A percentile compares a stretch with the other conserved stretches of the same genome.
These are phyloP conservation scores for Trichoderma polysporum DNA, from an alignment of 2,329 filamentous ascomycete genomes.

Conservation along the genomic window DNA sequence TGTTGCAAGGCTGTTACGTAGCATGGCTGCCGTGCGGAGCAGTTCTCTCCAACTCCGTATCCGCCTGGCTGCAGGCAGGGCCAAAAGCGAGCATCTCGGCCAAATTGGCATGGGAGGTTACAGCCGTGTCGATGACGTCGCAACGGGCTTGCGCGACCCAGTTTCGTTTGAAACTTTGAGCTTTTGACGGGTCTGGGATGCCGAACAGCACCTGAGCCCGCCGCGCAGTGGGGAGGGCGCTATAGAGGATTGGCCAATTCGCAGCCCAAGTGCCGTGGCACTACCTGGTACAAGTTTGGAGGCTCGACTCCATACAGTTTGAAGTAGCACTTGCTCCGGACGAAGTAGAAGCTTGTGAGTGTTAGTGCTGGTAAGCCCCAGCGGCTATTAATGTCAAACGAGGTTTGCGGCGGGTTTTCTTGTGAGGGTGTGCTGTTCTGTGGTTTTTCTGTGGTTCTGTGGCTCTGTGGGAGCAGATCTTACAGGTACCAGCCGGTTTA, in stretches of 20 bases:
- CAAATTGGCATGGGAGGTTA: constrained; percentile 13
- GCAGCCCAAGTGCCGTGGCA: constrained; percentile 1
- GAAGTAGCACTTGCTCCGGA: too few species aligned
- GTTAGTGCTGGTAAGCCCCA: background rate
- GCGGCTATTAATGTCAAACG: constrained; percentile 16
- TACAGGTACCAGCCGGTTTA: background rate
- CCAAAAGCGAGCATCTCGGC: constrained; percentile 13
- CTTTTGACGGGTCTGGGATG: constrained; percentile 3
- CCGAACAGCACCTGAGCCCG: background rate
- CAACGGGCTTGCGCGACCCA: constrained; percentile 3
- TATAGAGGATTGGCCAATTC: constrained; percentile 18
- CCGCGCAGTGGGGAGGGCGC: background rate
- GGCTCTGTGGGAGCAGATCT: background rate
- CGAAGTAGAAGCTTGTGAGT: too few species aligned
- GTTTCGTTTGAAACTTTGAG: constrained; percentile 3
- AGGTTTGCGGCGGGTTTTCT: background rate
- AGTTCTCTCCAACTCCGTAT: constrained; percentile 3
- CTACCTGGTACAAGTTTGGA: too few species aligned
- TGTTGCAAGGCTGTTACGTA: constrained; percentile 13
- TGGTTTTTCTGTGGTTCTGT: background rate
- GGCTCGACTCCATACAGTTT: too few species aligned
- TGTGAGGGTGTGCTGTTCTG: background rate
- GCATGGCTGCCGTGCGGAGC: constrained; percentile 9
- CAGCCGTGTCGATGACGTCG: constrained; percentile 20
- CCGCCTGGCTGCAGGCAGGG: constrained; percentile 5